Evolutionary conservation across 2,329 filamentous ascomycete species (phyloP).

Genomic region (Orbilia javanica): DNA sequence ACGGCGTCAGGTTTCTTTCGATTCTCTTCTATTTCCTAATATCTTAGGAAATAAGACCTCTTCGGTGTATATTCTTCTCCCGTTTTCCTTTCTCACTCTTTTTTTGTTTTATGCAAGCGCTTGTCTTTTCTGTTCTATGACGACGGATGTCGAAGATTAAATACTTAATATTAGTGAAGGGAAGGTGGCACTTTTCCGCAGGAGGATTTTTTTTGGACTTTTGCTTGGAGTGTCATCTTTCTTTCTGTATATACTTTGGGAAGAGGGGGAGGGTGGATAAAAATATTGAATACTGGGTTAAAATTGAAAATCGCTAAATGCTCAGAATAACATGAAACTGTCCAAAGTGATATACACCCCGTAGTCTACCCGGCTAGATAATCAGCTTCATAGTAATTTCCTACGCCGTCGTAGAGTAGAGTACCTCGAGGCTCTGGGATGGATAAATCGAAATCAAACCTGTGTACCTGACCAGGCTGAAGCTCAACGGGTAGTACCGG

Average conservation of each 20-base stretch:
- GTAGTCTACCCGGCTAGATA: too few relatives aligned
- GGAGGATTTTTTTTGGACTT: not conserved
- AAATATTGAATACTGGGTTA: not conserved
- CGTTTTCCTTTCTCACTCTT: not conserved
- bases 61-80: conserved; percentile 45
- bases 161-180: conserved; percentile 14
- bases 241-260: conserved; percentile 19
- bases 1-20: conserved; percentile 35
- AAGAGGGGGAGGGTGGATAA: not conserved
- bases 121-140: conserved; percentile 15
- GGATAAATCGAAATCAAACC: too few relatives aligned
- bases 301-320: not conserved
- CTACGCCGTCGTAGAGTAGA: too few relatives aligned
- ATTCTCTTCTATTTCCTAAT: conserved; percentile 8
- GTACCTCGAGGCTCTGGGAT: too few relatives aligned
- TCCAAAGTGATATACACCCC: too few relatives aligned
- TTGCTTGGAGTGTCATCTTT: not conserved
- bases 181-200: not conserved
- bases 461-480: not conserved
- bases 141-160: conserved; percentile 8
- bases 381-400: too few relatives aligned
- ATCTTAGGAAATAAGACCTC: not conserved
- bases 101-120: conserved; percentile 1
- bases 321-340: not conserved
- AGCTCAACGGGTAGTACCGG: not conserved